phyloP scores from a whole-genome alignment of 1,284 basidiomycete species.

The Termitomyces sp. region DNA sequence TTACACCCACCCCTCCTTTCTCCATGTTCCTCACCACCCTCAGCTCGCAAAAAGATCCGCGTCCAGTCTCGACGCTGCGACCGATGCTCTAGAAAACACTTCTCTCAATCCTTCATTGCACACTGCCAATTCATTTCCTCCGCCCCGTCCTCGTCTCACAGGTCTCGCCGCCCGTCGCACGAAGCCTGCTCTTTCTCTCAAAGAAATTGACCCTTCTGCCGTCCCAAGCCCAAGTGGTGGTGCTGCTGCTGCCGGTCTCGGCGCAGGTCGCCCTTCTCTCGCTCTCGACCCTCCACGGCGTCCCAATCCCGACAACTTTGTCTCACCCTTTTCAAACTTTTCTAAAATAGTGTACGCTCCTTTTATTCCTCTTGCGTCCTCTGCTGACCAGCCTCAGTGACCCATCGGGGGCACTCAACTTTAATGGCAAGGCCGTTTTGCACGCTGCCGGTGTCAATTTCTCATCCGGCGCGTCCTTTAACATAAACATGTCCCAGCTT shows the following conservation, averaged over 20 bases:
- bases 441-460: slow-evolving; percentile 95
- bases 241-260: slow-evolving; percentile 62
- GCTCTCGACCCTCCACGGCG: slow-evolving; percentile 38
- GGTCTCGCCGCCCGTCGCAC: slow-evolving; percentile 49
- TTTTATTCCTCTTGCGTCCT: slow-evolving; percentile 5
- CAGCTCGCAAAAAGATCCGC: slow-evolving; percentile 56
- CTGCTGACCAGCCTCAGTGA: slow-evolving; percentile 51
- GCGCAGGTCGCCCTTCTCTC: slow-evolving; percentile 55
- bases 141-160: slow-evolving; percentile 22
- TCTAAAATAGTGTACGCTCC: slow-evolving; percentile 84
- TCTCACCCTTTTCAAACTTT: slow-evolving; percentile 89
- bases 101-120: slow-evolving; percentile 26
- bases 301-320: slow-evolving; percentile 39
- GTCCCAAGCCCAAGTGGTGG: slow-evolving; percentile 40
- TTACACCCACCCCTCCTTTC: slow-evolving; percentile 3
- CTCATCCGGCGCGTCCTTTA: slow-evolving; percentile 86
- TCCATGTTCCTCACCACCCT: neutral
- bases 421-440: slow-evolving; percentile 88
- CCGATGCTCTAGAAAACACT: slow-evolving; percentile 7
- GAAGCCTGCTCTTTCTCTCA: slow-evolving; percentile 57
- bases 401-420: slow-evolving; percentile 91
- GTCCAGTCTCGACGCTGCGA: slow-evolving; percentile 1
- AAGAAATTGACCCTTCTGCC: slow-evolving; percentile 50
- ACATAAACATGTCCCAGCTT: slow-evolving; percentile 95
- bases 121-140: slow-evolving; percentile 27